Base-by-base conservation (phyloP, 331 rosid species). In the Pyrus hybrid region DNA sequence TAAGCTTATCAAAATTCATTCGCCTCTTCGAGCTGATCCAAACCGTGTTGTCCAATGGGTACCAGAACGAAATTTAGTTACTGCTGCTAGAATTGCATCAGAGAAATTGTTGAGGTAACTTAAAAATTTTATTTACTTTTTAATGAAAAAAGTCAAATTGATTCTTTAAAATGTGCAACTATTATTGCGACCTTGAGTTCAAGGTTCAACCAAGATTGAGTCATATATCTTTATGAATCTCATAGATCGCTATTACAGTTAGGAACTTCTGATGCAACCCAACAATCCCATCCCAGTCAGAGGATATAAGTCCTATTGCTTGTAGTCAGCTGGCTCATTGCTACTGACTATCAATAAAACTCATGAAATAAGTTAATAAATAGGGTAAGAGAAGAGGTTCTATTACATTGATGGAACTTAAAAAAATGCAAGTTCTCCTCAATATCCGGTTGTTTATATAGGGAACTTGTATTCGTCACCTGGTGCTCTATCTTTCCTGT, bases 11-110 rank as follows among this genome's bases (percentile, higher is more conserved):
- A 92, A 83, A 89, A 94, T 94, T 72, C 97, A 92, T 89, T 94
- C 99, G 74, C 97, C 99, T 41, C 84, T 90, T 93, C 93, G 99
- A 70, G 85, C 97, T 75, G 92, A 90, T 85, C 97, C 92, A 75
- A 85, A 87, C 75, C 92, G 96, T 80, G 89, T 87, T 64, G 86
- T 94, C 67, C 86, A 86, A 85, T 90, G 90, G 92, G 96, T 87
- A 77, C 97, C 96, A 63, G 91, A 85, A 88, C 86, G 63, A 49
- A 79, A 64, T 64, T 72, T 86, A 76, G 74, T 86, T 49, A 82
- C 72, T 68, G 90, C 89, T 4, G 96, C 97, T 75, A 86, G 96
- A 83, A 82, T 90, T 80, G 92, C 95, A 67, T 86, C 99, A n/a
- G 96, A 92, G 87, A 94, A 92, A 83, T 70, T 87, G 76, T 80